These are phyloP conservation scores for Verruconis gallopava DNA, from an alignment of 2,329 filamentous ascomycete species.

Conservation along the genomic window DNA sequence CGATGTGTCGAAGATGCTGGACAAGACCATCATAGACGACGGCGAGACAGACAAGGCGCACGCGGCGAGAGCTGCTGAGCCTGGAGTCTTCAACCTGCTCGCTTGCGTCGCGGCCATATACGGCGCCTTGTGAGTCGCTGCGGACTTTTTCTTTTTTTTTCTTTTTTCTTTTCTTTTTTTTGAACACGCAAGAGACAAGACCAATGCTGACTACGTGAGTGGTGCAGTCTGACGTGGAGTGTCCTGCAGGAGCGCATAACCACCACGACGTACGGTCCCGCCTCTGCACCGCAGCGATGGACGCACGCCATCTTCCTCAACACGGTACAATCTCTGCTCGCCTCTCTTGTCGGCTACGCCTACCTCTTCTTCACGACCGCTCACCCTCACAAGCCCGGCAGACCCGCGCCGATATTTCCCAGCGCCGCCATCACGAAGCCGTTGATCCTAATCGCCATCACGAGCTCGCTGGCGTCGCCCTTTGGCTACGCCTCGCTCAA, in stretches of 20 bases:
- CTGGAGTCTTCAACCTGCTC: conserved; percentile 36
- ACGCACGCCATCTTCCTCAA: conserved; percentile 92
- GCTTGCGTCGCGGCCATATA: conserved; percentile 94
- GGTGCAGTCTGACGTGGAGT: conserved; percentile 69
- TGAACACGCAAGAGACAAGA: neutral
- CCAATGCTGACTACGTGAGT: neutral
- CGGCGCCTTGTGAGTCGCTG: conserved; percentile 64
- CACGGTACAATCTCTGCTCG: conserved; percentile 86
- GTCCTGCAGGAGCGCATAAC: conserved; percentile 96
- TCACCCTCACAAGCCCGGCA: conserved; percentile 37
- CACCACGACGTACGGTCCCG: conserved; percentile 68
- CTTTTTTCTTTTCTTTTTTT: neutral
- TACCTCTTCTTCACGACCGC: conserved; percentile 52
- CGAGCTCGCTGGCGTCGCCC: conserved; percentile 78
- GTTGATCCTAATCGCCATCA: conserved; percentile 73
- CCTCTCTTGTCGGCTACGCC: conserved; percentile 64
- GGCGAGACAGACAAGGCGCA: neutral
- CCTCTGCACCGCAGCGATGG: conserved; percentile 56
- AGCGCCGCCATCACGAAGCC: conserved; percentile 60
- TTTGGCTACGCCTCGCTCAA: conserved; percentile 88
- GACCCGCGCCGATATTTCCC: conserved; percentile 57
- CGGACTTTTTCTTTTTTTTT: neutral
- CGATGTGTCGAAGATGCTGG: conserved; percentile 3
- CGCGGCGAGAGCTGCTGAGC: conserved; percentile 2
- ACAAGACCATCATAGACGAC: conserved; percentile 3